Evolutionary conservation across 805 yeast species (phyloP).

Genomic region (Kluyveromyces starmeri): DNA sequence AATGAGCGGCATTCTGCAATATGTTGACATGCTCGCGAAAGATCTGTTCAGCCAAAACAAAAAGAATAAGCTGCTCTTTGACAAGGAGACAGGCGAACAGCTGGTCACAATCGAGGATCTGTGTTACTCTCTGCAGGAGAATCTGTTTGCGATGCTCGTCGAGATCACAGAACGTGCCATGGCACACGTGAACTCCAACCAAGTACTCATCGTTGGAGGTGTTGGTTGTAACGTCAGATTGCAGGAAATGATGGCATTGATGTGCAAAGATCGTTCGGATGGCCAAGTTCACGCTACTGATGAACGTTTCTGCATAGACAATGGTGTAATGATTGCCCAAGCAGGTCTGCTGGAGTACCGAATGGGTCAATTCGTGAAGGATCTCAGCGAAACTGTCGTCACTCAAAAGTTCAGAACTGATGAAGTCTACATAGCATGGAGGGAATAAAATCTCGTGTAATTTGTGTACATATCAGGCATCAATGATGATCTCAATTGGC

Average conservation of each 20-base stretch:
- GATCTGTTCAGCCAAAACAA: slow-evolving; percentile 46
- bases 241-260: slow-evolving; percentile 93
- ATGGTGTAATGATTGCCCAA: slow-evolving; percentile 98
- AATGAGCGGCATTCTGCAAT: slow-evolving; percentile 91
- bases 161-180: slow-evolving; percentile 97
- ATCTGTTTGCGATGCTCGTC: slow-evolving; percentile 89
- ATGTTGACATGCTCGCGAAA: slow-evolving; percentile 70
- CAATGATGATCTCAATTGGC: no score
- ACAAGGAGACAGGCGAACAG: slow-evolving; percentile 34
- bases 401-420: slow-evolving; percentile 93
- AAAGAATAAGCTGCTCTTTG: slow-evolving; percentile 32
- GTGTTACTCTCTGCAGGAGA: slow-evolving; percentile 89
- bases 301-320: slow-evolving; percentile 93
- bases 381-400: slow-evolving; percentile 65
- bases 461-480: neutral
- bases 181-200: slow-evolving; percentile 90
- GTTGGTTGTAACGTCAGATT: slow-evolving; percentile 92
- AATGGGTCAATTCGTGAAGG: slow-evolving; percentile 56
- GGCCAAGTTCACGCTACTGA: slow-evolving; percentile 93
- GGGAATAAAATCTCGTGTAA: slow-evolving; percentile 49
- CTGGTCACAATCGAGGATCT: slow-evolving; percentile 72
- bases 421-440: slow-evolving; percentile 85
- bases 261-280: slow-evolving; percentile 76
- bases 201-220: slow-evolving; percentile 94
- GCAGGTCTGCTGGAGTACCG: slow-evolving; percentile 86